Conservation (phyloP, 495 filamentous ascomycete genomes). For the Lindgomyces ingoldianus region DNA sequence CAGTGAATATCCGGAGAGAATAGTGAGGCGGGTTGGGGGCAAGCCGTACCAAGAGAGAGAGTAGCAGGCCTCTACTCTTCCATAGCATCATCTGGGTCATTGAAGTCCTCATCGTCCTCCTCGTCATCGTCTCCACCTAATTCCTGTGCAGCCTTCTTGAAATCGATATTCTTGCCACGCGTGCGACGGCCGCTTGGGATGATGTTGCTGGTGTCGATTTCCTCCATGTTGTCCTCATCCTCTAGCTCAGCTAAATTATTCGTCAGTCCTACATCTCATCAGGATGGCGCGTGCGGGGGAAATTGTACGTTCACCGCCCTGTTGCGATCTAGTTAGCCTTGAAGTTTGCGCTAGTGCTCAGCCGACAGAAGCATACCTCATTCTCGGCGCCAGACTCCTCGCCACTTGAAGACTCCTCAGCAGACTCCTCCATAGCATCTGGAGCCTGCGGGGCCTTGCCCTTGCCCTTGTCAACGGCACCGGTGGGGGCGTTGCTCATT, state of each 20-base stretch:
- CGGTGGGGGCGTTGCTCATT: constrained; percentile 7
- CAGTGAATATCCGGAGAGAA: too few species aligned
- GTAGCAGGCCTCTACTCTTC: constrained; percentile 37
- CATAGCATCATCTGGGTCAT: constrained; percentile 45
- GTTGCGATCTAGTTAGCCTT: constrained; percentile 18
- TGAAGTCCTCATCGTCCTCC: constrained; percentile 46
- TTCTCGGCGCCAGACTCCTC: constrained; percentile 41
- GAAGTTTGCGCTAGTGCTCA: constrained; percentile 6
- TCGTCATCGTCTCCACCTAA: constrained; percentile 42
- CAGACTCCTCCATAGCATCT: constrained; percentile 36
- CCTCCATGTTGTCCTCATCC: constrained; percentile 82
- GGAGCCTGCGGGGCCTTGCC: constrained; percentile 43
- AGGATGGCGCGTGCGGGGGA: not conserved
- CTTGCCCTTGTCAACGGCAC: constrained; percentile 47
- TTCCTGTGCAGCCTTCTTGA: constrained; percentile 44
- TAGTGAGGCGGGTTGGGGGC: not conserved
- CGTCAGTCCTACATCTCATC: constrained; percentile 15
- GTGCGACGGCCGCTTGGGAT: constrained; percentile 66
- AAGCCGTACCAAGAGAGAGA: constrained; percentile 22
- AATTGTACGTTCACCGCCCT: constrained; percentile 33
- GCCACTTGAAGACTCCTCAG: constrained; percentile 37
- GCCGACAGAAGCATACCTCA: constrained; percentile 27
- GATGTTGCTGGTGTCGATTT: constrained; percentile 88
- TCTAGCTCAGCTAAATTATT: constrained; percentile 53
- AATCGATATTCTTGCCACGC: constrained; percentile 56